These are phyloP conservation scores for Kodamaea lidongshanica DNA, from an alignment of 805 yeast genomes.

Conservation along the genomic window DNA sequence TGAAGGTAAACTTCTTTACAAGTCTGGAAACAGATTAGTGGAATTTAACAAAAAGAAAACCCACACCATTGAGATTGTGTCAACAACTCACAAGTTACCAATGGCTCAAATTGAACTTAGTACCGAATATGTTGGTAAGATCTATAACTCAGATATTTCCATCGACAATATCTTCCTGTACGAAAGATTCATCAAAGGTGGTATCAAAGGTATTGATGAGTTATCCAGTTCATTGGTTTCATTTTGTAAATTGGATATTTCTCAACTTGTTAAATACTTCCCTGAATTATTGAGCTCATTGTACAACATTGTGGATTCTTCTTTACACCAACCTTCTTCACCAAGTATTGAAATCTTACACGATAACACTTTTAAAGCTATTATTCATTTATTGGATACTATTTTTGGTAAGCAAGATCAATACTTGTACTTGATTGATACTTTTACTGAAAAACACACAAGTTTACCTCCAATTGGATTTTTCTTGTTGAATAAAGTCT, in stretches of 20 bases:
- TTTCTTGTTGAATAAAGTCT: conserved; percentile 41
- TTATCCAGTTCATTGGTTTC: conserved; percentile 43
- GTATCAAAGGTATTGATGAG: conserved; percentile 35
- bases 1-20: conserved; percentile 48
- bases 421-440: conserved; percentile 50
- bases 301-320: conserved; percentile 25
- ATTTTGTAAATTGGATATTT: conserved; percentile 49
- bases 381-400: conserved; percentile 56
- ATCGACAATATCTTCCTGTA: conserved; percentile 51
- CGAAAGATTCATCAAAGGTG: conserved; percentile 41
- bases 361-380: conserved; percentile 44
- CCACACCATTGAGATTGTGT: conserved; percentile 39
- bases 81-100: conserved; percentile 30
- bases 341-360: conserved; percentile 26
- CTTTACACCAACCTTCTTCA: conserved; percentile 18
- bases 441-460: conserved; percentile 33
- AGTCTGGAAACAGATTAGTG: conserved; percentile 40
- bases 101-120: conserved; percentile 48
- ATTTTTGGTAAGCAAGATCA: conserved; percentile 62
- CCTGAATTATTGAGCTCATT: conserved; percentile 44
- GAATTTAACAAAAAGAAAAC: conserved; percentile 41
- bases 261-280: conserved; percentile 54
- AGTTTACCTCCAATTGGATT: conserved; percentile 48
- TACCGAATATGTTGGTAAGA: conserved; percentile 63
- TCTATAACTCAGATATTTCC: conserved; percentile 52